Percentiles rank a stretch among this genome's conserved stretches.
phyloP scores from a whole-genome alignment of 805 yeast species.

The Saturnispora bothae region DNA sequence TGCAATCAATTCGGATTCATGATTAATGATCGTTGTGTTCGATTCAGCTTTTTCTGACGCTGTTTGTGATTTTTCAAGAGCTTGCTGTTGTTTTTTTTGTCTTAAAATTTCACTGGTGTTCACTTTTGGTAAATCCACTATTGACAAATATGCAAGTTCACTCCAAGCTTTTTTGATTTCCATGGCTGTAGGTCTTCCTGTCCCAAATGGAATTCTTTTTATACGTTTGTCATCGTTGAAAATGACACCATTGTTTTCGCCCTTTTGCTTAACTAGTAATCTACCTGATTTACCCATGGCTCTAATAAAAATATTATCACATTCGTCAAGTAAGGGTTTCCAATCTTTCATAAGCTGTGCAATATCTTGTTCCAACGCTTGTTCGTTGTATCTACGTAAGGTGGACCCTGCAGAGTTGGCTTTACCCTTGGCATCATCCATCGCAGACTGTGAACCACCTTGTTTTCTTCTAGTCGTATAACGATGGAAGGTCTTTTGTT shows the following conservation, averaged over 20 bases:
- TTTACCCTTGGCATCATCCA: conserved; percentile 85
- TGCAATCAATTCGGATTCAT: conserved; percentile 46
- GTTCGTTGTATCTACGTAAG: conserved; percentile 82
- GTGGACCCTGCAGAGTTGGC: conserved; percentile 95
- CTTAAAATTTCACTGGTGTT: conserved; percentile 23
- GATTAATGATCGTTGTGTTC: conserved; percentile 16
- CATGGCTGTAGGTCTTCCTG: conserved; percentile 71
- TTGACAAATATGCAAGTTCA: conserved; percentile 50
- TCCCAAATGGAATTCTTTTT: conserved; percentile 74
- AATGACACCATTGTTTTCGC: conserved; percentile 40
- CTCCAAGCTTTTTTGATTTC: conserved; percentile 83
- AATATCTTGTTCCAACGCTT: conserved; percentile 71
- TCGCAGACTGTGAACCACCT: conserved; percentile 93
- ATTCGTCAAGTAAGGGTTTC: conserved; percentile 47
- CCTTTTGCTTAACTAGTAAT: conserved; percentile 10
- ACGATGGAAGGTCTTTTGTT: conserved; percentile 81
- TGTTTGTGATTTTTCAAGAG: conserved; percentile 18
- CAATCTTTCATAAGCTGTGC: conserved; percentile 56
- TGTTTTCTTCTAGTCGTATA: conserved; percentile 95
- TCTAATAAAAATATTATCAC: conserved; percentile 64
- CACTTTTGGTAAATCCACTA: conserved; percentile 45
- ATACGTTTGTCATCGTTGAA: conserved; percentile 49
- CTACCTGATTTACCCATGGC: conserved; percentile 60
- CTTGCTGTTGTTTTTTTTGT: conserved; percentile 24
- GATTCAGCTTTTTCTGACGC: neutral